Base-by-base conservation (phyloP, 2,329 filamentous ascomycete species). In the Bipolaris gigantea region DNA sequence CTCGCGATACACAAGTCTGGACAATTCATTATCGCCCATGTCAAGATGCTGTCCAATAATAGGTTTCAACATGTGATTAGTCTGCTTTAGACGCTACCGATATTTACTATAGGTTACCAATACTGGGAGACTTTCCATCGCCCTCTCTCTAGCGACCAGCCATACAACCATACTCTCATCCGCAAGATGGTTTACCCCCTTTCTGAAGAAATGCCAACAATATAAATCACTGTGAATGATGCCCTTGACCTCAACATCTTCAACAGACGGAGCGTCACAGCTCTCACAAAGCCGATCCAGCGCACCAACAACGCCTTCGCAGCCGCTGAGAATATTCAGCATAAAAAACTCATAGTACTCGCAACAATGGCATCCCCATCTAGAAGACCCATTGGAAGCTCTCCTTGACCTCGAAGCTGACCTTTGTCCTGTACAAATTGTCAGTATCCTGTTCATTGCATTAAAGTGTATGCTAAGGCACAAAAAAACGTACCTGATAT, bases 321-420 rank as follows among this genome's bases (percentile, higher is more conserved):
- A 49, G 32, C 23, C n/a, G 27, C 30, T 46, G n/a, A 46, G 34
- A 41, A 30, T 30, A 13, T 30, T 30, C 27, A 34, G 34, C 9
- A 46, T 11, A 55, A 42, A 33, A 55, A 50, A 41, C 51, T 47
- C 48, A 41, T 55, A 25, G 21, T 45, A 46, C 34, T 45, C 51
- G 18, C 45, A 32, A 46, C 21, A 23, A 34, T 39, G 27, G 30
- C 15, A 13, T 15, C n/a, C 41, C 42, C 5, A 33, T 16, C 35
- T 41, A 87, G 61, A 86, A 87, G 7, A 85, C 77, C 86, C 86
- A 88, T 21, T 81, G 85, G 66, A 88, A 88, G 5, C 84, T 83
- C 64, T 88, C 81, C 65, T 81, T 76, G 36, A 88, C 85, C 48
- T 83, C 80, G 57, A 89, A 88, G 13, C 74, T 74, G 5, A 76